A percentile compares a stretch with the other conserved stretches of the same genome.
phyloP scores from a whole-genome alignment of 2,329 filamentous ascomycete genomes.

The Microascus cirrosus region DNA sequence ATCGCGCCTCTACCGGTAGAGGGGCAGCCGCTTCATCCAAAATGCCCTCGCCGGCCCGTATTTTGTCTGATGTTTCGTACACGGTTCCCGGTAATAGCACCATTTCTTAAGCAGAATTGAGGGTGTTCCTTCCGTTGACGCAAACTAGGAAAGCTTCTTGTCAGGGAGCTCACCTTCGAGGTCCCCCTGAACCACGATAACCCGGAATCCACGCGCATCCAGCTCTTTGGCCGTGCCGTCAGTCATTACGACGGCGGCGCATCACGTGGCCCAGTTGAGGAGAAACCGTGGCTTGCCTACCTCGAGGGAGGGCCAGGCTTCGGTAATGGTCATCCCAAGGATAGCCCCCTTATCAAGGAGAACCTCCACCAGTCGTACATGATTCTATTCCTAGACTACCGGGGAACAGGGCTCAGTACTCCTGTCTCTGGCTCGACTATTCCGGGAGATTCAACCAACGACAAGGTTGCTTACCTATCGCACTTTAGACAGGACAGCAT shows the following conservation, averaged over 20 bases:
- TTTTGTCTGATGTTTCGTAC: constrained; percentile 30
- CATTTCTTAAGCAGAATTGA: background rate
- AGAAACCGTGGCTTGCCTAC: constrained; percentile 55
- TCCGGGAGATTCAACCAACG: constrained; percentile 47
- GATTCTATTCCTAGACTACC: constrained; percentile 77
- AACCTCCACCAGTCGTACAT: constrained; percentile 72
- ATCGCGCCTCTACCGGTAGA: background rate
- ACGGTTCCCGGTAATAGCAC: constrained; percentile 15
- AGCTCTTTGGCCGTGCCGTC: constrained; percentile 68
- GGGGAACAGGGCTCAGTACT: constrained; percentile 77
- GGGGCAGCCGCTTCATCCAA: background rate
- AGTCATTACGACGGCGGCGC: constrained; percentile 47
- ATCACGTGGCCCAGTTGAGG: constrained; percentile 14
- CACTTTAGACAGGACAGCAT: constrained; percentile 84
- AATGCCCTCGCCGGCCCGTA: constrained; percentile 19
- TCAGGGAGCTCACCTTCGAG: constrained; percentile 78
- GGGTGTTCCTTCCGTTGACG: background rate
- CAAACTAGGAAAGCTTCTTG: constrained; percentile 53
- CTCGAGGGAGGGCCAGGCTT: constrained; percentile 81
- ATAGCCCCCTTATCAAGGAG: constrained; percentile 56
- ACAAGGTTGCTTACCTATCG: constrained; percentile 72
- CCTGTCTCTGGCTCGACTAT: constrained; percentile 62
- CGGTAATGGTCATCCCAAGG: constrained; percentile 62
- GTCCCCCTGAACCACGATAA: constrained; percentile 71
- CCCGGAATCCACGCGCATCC: constrained; percentile 48